A percentile compares a stretch with the other conserved stretches of the same genome.
Conservation (phyloP, 1,284 basidiomycete species). For the Meira nashicola region DNA sequence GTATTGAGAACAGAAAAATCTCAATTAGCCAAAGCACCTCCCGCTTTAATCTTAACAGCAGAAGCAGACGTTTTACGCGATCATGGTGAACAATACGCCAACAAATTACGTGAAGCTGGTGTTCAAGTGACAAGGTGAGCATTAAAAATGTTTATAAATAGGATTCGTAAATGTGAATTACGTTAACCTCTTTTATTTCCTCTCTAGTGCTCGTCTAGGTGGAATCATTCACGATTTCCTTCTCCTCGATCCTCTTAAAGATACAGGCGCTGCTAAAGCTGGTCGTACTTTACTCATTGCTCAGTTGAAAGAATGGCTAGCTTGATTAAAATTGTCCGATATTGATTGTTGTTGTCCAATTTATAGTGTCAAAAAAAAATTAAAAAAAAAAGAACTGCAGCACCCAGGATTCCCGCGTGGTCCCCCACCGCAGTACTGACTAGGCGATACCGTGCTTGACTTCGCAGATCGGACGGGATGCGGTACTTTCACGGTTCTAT, state of each 20-base stretch:
- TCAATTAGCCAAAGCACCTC: not conserved
- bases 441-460: conserved; percentile 72
- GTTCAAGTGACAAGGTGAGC: not conserved
- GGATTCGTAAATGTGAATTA: too few relatives aligned
- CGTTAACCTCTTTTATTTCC: too few relatives aligned
- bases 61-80: conserved; percentile 5
- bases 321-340: too few relatives aligned
- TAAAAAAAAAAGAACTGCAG: conserved; percentile 59
- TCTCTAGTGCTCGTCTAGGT: too few relatives aligned
- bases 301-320: too few relatives aligned
- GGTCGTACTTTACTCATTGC: too few relatives aligned
- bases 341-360: too few relatives aligned
- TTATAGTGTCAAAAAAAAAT: too few relatives aligned
- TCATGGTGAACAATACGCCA: conserved; percentile 1
- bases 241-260: too few relatives aligned
- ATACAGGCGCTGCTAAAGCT: too few relatives aligned
- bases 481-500: conserved; percentile 73
- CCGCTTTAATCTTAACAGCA: not conserved
- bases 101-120: not conserved
- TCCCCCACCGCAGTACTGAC: conserved; percentile 79
- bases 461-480: conserved; percentile 75
- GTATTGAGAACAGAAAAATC: not conserved
- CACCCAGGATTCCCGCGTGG: conserved; percentile 76
- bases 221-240: too few relatives aligned
- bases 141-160: too few relatives aligned